phyloP scores from a whole-genome alignment of 805 yeast genomes.

The Lipomyces spencermartinsiae region DNA sequence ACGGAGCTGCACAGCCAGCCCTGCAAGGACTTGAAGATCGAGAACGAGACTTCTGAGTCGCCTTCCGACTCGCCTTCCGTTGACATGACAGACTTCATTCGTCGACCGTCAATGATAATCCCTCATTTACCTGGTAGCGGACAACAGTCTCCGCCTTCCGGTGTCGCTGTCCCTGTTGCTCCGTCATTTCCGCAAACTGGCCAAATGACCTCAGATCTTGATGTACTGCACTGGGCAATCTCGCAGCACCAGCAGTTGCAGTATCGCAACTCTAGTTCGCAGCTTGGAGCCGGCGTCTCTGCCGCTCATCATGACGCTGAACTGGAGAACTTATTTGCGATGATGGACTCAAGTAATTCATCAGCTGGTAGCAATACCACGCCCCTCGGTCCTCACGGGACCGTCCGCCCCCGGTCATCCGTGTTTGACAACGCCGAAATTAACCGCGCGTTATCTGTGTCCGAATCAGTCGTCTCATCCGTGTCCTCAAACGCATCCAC shows the following conservation, averaged over 20 bases:
- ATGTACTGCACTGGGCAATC: conserved; percentile 32
- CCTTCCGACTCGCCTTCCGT: background rate
- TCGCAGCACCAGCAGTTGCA: conserved; percentile 32
- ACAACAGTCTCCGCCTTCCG: conserved; percentile 21
- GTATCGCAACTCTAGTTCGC: conserved; percentile 8
- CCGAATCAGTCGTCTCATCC: conserved; percentile 7
- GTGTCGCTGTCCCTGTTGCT: conserved; percentile 4
- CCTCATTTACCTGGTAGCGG: conserved; percentile 29
- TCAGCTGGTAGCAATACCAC: background rate
- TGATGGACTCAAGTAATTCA: conserved; percentile 27
- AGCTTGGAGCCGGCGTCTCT: background rate
- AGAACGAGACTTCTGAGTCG: background rate
- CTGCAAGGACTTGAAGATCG: background rate
- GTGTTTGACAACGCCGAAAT: conserved; percentile 18
- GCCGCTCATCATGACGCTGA: conserved; percentile 25
- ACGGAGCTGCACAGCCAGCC: background rate
- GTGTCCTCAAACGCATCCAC: background rate
- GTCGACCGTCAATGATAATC: conserved; percentile 30
- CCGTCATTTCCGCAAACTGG: background rate
- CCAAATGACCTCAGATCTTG: conserved; percentile 4
- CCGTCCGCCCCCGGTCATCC: background rate
- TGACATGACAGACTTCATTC: background rate
- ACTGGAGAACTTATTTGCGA: conserved; percentile 32
- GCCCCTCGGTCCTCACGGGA: background rate
- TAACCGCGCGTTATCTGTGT: conserved; percentile 21